Percentiles rank a stretch among this genome's conserved stretches.
Conservation (phyloP, 345 rosid species). For the Citrus sinensis region DNA sequence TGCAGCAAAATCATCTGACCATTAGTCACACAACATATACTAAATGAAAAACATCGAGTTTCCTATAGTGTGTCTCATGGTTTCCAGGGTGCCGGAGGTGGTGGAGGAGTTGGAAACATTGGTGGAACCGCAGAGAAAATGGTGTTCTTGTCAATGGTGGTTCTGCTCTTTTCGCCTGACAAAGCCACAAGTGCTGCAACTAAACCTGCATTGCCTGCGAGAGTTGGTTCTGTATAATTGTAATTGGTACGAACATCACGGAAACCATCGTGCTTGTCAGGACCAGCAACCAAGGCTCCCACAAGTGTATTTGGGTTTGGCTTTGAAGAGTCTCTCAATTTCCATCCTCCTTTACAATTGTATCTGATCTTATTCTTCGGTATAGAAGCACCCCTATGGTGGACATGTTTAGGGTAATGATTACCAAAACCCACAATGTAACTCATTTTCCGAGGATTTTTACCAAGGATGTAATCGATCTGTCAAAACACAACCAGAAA, state of each 20-base stretch:
- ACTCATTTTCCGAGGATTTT: constrained; percentile 93
- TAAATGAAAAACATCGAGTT: background rate
- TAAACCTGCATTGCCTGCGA: constrained; percentile 92
- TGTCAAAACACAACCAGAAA: constrained; percentile 22
- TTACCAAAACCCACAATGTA: constrained; percentile 83
- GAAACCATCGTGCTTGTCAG: constrained; percentile 84
- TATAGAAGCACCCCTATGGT: constrained; percentile 94
- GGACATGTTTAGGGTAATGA: constrained; percentile 74
- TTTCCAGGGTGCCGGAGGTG: constrained; percentile 98
- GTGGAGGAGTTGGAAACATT: constrained; percentile 93
- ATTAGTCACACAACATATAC: constrained; percentile 16
- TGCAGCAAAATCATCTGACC: constrained; percentile 31
- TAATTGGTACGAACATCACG: constrained; percentile 81
- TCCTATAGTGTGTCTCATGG: constrained; percentile 40
- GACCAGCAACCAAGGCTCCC: constrained; percentile 99
- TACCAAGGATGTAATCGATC: constrained; percentile 91
- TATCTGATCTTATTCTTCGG: constrained; percentile 80
- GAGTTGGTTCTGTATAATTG: constrained; percentile 94
- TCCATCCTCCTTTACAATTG: constrained; percentile 96
- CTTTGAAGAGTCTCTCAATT: constrained; percentile 80
- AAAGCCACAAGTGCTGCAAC: constrained; percentile 91
- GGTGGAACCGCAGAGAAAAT: constrained; percentile 95
- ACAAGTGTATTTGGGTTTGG: constrained; percentile 80
- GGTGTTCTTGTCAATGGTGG: constrained; percentile 82
- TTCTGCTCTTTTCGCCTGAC: constrained; percentile 55